Evolutionary conservation across 495 filamentous ascomycete species (phyloP).

Genomic region (Penicillium tannophilum): DNA sequence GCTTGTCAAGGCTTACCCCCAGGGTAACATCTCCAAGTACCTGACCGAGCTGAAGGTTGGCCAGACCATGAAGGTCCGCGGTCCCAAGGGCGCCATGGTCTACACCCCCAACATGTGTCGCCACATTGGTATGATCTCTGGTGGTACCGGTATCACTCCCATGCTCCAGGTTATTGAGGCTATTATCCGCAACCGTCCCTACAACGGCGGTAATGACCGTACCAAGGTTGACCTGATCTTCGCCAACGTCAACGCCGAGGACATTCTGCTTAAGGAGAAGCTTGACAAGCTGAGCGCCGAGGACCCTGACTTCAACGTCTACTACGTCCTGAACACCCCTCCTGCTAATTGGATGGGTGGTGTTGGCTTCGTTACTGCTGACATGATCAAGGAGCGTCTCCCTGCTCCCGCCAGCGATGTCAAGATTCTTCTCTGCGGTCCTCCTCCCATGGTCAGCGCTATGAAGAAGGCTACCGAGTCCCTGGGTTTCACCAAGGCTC

Average conservation of each 20-base stretch:
- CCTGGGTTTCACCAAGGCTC: constrained; percentile 87
- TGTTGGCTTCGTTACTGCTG: constrained; percentile 89
- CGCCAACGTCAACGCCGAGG: constrained; percentile 90
- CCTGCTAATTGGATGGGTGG: constrained; percentile 87
- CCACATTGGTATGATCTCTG: constrained; percentile 96
- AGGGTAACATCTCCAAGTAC: constrained; percentile 93
- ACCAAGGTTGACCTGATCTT: constrained; percentile 94
- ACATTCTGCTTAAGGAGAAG: constrained; percentile 91
- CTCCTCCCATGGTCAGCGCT: constrained; percentile 93
- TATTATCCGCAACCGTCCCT: constrained; percentile 76
- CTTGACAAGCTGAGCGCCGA: constrained; percentile 75
- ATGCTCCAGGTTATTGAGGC: constrained; percentile 96
- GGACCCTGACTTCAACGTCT: constrained; percentile 78
- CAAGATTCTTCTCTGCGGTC: constrained; percentile 96
- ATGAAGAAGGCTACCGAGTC: constrained; percentile 94
- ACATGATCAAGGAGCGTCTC: constrained; percentile 92
- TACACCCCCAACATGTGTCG: constrained; percentile 94
- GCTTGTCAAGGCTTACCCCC: constrained; percentile 95
- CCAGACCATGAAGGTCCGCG: constrained; percentile 83
- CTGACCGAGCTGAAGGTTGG: constrained; percentile 80
- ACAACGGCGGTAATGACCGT: constrained; percentile 68
- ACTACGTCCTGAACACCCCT: constrained; percentile 97
- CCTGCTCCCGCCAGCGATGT: constrained; percentile 83
- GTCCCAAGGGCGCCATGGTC: constrained; percentile 95
- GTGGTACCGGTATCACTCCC: constrained; percentile 95